Evolutionary conservation across 2,329 filamentous ascomycete genomes (phyloP), one percentile per base, ranked within the genome.

Genomic region (Fusarium cyanostomum): DNA sequence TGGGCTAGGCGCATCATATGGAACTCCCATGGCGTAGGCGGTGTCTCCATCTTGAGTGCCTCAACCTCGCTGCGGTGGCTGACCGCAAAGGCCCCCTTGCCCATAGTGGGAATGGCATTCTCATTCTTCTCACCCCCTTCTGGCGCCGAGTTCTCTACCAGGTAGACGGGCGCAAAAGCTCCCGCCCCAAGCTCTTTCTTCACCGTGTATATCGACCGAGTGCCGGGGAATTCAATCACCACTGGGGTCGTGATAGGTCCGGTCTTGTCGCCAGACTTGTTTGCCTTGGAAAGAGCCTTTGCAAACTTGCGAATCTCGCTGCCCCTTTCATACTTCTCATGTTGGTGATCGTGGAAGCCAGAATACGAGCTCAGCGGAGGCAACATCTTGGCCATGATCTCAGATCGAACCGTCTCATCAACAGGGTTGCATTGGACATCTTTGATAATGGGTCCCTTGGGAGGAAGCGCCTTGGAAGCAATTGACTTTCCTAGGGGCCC

Each of bases 101-200:
- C 86, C 84, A 90, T 86, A 53, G 81, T 80, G 5, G 80, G 33
- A 71, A 75, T 50, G 68, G 74, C 49, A 28, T 84, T 81, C 13
- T 84, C 80, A 15, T 80, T 76, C 28, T 77, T 71, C 9, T 80
- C 78, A 11, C 80, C 76, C 0, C 79, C 78, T 28, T 81, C 81
- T 4, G 83, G 80, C 0, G 79, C 78, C n/a, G 86, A 84, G 68
- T 89, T 90, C 72, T 97, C 92, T 8, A 94, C 89, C 1, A 99
- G 86, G 73, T 97, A 99, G 3, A 99, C 95, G 0, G 95, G 94
- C 1, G 94, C 95, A 77, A 96, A 99, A 1, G 95, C 95, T 8
- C 95, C 95, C 26, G 93, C 92, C 1, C 95, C 95, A 11, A 99
- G 86, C 74, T 98, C 93, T 45, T 89, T 87, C 72, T 90, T 92